Evolutionary conservation across 2,329 filamentous ascomycete species (phyloP).

Genomic region (Madurella fahalii): DNA sequence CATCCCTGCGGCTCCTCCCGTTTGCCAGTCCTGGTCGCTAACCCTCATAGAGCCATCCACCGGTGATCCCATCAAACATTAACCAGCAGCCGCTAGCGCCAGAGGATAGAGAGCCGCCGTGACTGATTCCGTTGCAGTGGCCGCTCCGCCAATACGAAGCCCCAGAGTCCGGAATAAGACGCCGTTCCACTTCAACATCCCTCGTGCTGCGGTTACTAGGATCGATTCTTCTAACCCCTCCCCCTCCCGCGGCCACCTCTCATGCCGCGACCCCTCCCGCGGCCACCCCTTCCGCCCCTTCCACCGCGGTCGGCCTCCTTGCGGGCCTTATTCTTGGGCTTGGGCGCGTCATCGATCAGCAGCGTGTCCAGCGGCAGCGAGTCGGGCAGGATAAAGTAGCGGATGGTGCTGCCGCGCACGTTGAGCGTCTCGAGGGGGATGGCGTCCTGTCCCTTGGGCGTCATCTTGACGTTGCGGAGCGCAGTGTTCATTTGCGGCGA

Average conservation of each 20-base stretch:
- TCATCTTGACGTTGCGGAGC: conserved; percentile 95
- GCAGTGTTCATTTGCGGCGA: conserved; percentile 99
- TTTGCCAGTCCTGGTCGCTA: not conserved
- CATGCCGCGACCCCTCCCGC: conserved; percentile 53
- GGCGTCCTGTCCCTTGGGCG: conserved; percentile 78
- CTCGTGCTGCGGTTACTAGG: not conserved
- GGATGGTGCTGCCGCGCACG: conserved; percentile 90
- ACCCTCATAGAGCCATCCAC: too few species aligned
- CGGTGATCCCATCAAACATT: too few species aligned
- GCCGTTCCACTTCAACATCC: not conserved
- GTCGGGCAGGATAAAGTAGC: conserved; percentile 78
- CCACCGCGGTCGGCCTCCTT: conserved; percentile 72
- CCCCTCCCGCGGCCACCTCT: conserved; percentile 41
- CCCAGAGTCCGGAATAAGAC: too few species aligned
- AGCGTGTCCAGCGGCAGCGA: conserved; percentile 92
- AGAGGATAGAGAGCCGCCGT: too few species aligned
- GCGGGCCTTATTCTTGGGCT: conserved; percentile 99
- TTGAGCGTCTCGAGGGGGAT: conserved; percentile 92
- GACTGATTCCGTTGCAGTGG: too few species aligned
- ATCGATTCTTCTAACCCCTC: conserved; percentile 10
- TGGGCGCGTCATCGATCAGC: conserved; percentile 91
- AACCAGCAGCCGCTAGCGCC: too few species aligned
- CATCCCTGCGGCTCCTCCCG: not conserved
- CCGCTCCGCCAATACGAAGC: too few species aligned
- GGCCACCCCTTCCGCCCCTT: conserved; percentile 48